A percentile compares a stretch with the other conserved stretches of the same genome.
Evolutionary conservation across 306 rosid genomes (phyloP).

Genomic region (Fragaria ananassa): DNA sequence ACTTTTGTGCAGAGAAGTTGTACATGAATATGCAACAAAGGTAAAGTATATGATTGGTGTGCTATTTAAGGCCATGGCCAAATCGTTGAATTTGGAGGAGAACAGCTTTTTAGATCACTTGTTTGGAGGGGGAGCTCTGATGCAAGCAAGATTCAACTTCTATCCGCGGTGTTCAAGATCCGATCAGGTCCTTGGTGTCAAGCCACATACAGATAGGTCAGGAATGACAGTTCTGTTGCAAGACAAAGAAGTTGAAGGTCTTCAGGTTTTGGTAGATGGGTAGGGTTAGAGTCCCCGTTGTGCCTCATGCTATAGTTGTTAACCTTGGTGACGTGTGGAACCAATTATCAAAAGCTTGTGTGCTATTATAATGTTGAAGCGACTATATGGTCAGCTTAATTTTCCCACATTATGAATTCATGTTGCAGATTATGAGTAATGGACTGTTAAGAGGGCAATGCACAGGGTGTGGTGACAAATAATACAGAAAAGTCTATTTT

Average conservation of each 20-base stretch:
- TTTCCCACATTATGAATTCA: neutral
- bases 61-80: conserved; percentile 67
- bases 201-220: conserved; percentile 75
- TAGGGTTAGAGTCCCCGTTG: conserved; percentile 66
- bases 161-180: conserved; percentile 69
- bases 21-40: conserved; percentile 45
- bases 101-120: conserved; percentile 42
- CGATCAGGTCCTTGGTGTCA: conserved; percentile 58
- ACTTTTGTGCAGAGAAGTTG: conserved; percentile 23
- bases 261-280: conserved; percentile 62
- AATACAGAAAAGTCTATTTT: conserved; percentile 15
- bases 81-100: conserved; percentile 67
- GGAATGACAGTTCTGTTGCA: conserved; percentile 61
- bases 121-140: conserved; percentile 38
- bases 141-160: conserved; percentile 56
- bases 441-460: conserved; percentile 22
- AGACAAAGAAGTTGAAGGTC: conserved; percentile 69
- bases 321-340: conserved; percentile 56
- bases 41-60: conserved; percentile 29
- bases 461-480: conserved; percentile 25
- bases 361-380: too few species aligned
- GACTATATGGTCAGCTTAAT: too few species aligned
- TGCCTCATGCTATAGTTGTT: conserved; percentile 56
- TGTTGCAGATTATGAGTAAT: conserved; percentile 20
- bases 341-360: too few species aligned